Conservation (phyloP, 306 rosid genomes). For the Vigna nakashimae region DNA sequence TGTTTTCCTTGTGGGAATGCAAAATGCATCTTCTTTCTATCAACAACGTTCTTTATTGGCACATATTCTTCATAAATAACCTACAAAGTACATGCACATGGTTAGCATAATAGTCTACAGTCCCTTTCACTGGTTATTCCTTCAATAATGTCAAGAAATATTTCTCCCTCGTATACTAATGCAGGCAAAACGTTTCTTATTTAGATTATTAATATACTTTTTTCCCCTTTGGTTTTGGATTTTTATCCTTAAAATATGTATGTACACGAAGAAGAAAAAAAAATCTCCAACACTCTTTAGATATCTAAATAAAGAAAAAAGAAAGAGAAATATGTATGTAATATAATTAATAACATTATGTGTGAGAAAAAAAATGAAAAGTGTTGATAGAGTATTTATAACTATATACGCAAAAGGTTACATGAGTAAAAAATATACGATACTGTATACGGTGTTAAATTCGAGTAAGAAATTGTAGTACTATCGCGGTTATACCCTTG, state of each 20-base stretch:
- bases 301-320: background rate
- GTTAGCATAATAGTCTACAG: background rate
- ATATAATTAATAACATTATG: no score
- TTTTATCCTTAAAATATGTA: background rate
- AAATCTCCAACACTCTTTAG: background rate
- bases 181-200: background rate
- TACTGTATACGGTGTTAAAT: background rate
- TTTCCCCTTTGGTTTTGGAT: background rate
- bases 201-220: background rate
- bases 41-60: constrained; percentile 53
- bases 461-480: background rate
- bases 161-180: background rate
- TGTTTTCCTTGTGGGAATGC: background rate
- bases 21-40: constrained; percentile 42
- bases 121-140: background rate
- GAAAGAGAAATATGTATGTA: no score
- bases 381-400: background rate
- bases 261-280: background rate
- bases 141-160: background rate
- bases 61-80: constrained; percentile 37
- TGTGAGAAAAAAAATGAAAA: no score
- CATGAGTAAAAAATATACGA: background rate
- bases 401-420: background rate
- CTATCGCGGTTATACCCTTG: background rate
- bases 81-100: constrained; percentile 42